Percentiles rank a stretch among this genome's conserved stretches.
Evolutionary conservation across 148 eudicot genomes (phyloP).

Genomic region (Mesembryanthemum crystallinum): DNA sequence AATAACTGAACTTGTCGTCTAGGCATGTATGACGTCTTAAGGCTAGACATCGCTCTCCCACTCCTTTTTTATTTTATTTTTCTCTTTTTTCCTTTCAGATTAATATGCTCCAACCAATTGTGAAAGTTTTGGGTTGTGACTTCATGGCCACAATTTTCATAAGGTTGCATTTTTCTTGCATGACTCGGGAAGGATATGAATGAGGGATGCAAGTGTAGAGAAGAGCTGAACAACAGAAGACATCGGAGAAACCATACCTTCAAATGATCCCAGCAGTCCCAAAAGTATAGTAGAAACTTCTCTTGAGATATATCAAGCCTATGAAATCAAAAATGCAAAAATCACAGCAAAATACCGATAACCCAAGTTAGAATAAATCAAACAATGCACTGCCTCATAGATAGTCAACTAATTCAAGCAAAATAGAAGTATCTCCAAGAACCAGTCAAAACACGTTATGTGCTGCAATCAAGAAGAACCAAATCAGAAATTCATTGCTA

Average conservation of each 20-base stretch:
- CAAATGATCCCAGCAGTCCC: slow-evolving; percentile 85
- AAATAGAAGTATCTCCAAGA: not conserved
- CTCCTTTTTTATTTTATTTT: no score
- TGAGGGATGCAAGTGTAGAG: not conserved
- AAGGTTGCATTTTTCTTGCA: no score
- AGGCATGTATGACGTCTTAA: not conserved
- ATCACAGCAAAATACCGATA: not conserved
- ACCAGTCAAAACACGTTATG: not conserved
- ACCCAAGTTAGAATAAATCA: not conserved
- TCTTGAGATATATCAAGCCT: slow-evolving; percentile 75
- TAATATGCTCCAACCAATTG: not conserved
- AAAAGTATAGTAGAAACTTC: slow-evolving; percentile 66
- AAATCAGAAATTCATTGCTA: not conserved
- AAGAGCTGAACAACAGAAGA: not conserved
- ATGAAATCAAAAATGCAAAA: slow-evolving; percentile 19
- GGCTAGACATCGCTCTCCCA: no score
- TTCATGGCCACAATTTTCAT: no score
- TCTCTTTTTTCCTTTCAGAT: no score
- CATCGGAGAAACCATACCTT: slow-evolving; percentile 41
- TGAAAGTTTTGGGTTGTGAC: not conserved
- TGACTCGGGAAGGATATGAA: no score
- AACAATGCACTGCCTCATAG: not conserved
- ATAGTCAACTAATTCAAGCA: not conserved
- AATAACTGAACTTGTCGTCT: not conserved
- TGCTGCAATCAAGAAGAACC: not conserved